Evolutionary conservation across 2,329 filamentous ascomycete species (phyloP).

Genomic region (Paraphoma sp.): DNA sequence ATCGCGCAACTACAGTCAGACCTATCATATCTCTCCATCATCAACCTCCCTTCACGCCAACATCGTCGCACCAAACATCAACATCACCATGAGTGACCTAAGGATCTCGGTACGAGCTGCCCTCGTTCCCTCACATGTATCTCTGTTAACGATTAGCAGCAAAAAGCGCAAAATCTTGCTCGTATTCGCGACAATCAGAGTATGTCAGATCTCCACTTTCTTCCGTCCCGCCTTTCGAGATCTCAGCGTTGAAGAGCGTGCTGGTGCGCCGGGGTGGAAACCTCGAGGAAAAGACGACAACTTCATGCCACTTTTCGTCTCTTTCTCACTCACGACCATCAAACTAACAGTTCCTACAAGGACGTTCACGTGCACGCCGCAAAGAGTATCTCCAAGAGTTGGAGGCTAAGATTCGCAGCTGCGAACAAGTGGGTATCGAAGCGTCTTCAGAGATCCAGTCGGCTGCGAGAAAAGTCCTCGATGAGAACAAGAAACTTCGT

Average conservation of each 20-base stretch:
- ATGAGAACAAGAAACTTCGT: slow-evolving; percentile 72
- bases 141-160: slow-evolving; percentile 14
- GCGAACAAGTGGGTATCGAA: slow-evolving; percentile 70
- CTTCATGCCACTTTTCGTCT: not conserved
- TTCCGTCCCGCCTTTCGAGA: too few species aligned
- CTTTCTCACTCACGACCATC: not conserved
- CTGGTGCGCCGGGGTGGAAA: not conserved
- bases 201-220: slow-evolving; percentile 12
- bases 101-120: slow-evolving; percentile 26
- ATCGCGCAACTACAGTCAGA: slow-evolving; percentile 16
- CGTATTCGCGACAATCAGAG: slow-evolving; percentile 78
- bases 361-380: slow-evolving; percentile 74
- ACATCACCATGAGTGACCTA: slow-evolving; percentile 36
- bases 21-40: slow-evolving; percentile 18
- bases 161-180: slow-evolving; percentile 54
- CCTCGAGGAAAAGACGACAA: not conserved
- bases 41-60: slow-evolving; percentile 11
- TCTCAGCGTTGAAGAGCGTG: too few species aligned
- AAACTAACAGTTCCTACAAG: slow-evolving; percentile 12
- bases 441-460: slow-evolving; percentile 75
- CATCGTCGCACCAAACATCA: slow-evolving; percentile 12
- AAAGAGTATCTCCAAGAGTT: slow-evolving; percentile 77
- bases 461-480: slow-evolving; percentile 71
- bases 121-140: not conserved
- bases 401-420: slow-evolving; percentile 68